Evolutionary conservation across 768 basidiomycete species (phyloP).

Genomic region (Artomyces pyxidatus): DNA sequence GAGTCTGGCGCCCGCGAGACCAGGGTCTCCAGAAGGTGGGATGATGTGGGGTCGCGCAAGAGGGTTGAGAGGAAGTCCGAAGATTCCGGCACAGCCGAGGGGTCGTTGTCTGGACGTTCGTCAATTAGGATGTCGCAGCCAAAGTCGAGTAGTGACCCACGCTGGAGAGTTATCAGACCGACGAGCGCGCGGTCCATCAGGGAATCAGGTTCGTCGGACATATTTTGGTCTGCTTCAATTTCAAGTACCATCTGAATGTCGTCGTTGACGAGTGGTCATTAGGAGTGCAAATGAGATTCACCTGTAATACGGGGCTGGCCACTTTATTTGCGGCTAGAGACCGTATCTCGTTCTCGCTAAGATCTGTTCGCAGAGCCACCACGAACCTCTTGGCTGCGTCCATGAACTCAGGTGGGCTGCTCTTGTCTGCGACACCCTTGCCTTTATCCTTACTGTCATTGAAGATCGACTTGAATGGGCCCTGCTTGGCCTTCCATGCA

Average conservation of each 20-base stretch:
- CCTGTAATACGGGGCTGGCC: slow-evolving; percentile 71
- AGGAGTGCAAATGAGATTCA: slow-evolving; percentile 21
- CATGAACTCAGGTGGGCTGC: slow-evolving; percentile 37
- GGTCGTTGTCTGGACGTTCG: slow-evolving; percentile 32
- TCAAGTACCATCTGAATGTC: slow-evolving; percentile 66
- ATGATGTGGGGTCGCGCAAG: slow-evolving; percentile 79
- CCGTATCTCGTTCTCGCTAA: slow-evolving; percentile 66
- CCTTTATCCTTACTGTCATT: slow-evolving; percentile 28
- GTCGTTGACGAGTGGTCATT: slow-evolving; percentile 7
- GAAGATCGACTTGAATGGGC: slow-evolving; percentile 75
- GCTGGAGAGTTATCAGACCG: slow-evolving; percentile 58
- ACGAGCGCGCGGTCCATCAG: slow-evolving; percentile 77
- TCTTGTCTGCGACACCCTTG: slow-evolving; percentile 16
- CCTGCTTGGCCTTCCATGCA: slow-evolving; percentile 76
- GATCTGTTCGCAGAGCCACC: slow-evolving; percentile 38
- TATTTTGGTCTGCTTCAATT: slow-evolving; percentile 63
- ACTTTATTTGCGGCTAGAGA: slow-evolving; percentile 70
- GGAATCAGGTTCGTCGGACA: slow-evolving; percentile 52
- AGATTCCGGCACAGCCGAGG: slow-evolving; percentile 33
- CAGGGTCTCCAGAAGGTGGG: slow-evolving; percentile 82
- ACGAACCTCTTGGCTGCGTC: slow-evolving; percentile 38
- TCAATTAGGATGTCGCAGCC: no score
- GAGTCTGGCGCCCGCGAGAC: slow-evolving; percentile 50
- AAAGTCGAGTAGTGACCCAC: slow-evolving; percentile 30
- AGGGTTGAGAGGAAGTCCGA: slow-evolving; percentile 80